Base-by-base conservation (phyloP, 148 eudicot species). In the Vaccinium myrtillus region DNA sequence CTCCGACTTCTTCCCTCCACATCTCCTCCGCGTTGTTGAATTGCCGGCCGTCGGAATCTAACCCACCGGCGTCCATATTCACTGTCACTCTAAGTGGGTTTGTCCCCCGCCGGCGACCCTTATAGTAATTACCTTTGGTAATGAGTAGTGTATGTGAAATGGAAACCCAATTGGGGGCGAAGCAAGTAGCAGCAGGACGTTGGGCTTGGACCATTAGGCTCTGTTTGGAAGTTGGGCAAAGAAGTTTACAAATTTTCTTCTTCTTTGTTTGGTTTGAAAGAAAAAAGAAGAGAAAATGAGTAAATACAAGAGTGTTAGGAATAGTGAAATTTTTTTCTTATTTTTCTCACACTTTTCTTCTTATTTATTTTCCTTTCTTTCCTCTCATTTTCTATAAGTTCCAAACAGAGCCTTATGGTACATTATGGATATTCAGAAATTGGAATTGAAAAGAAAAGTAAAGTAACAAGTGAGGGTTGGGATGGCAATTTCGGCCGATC, bases 1-100 rank as follows among this genome's bases (percentile, higher is more conserved):
- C 94, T 8, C 93, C 99, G n/a, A 94, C 81, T 81, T 93, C 92
- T 73, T 96, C 95, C 32, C 86, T 88, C 99, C 99, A 96, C 99
- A 96, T 96, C 87, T 96, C 98, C 55, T 90, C 97, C 4, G 96
- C 92, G 88, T 83, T 93, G 30, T 81, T 89, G 90, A 92, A 96
- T 84, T 88, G 61, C 15, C 96, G 95, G n/a, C 98, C 98, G 4
- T 89, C 91, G 13, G 91, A 87, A 87, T 92, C 99, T 43, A 84
- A 30, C n/a, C 99, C 99, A 1, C 79, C 89, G 5, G 84, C 86
- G 63, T 96, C 93, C 99, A 96, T 96, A 58, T 58, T 53, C 25
- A 69, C 77, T 27, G 43, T 67, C 83, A 48, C 76, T 67, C 76
- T 48, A 11, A 16, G 49, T 55, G 32, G 21, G 16, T 21, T 30